Base-by-base conservation (phyloP, 345 rosid species). In the Pseudoturritis turrita region DNA sequence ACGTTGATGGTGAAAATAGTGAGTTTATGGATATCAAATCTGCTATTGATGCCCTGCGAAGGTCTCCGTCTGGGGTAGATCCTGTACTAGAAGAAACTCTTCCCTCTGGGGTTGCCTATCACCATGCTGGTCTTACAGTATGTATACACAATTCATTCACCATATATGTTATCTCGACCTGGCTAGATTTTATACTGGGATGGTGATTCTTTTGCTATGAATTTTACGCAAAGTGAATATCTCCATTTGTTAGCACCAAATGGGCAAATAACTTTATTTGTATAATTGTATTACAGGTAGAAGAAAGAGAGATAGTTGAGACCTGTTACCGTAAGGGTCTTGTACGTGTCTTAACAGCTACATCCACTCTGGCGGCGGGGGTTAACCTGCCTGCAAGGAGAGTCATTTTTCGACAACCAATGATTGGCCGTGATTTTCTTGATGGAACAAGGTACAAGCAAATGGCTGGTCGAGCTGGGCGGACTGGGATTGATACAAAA, bases 381-480 rank as follows among this genome's bases (percentile, higher is more conserved):
- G 98, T 94, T 66, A 94, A 94, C 78, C 81, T 94, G 65, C 98
- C 98, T 65, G 98, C 98, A 36, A 86, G 98, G 78, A 89, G 98
- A 83, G 98, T 94, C 71, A 86, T 94, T 80, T 94, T 94, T 74
- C 92, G 98, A 57, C 98, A 94, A 84, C 97, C 98, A 35, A 85
- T 92, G 78, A 82, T 94, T 77, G 98, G 98, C 46, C 80, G 94
- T 73, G 98, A 94, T 85, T 91, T 94, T 81, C 80, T 94, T 72
- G 98, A 94, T 79, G 96, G 96, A 59, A 94, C 97, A 76, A 91
- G 96, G 83, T 94, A 94, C 87, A 91, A 71, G 81, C 98, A 94
- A 83, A 94, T 94, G 98, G 90, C 98, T 58, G 98, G 98, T 59
- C 86, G 98, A 78, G 98, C 98, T 73, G 98, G 98, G 72, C 92